These are phyloP conservation scores for Salvia rosmarinus DNA, from an alignment of 257 asterid genomes.

Conservation along the genomic window DNA sequence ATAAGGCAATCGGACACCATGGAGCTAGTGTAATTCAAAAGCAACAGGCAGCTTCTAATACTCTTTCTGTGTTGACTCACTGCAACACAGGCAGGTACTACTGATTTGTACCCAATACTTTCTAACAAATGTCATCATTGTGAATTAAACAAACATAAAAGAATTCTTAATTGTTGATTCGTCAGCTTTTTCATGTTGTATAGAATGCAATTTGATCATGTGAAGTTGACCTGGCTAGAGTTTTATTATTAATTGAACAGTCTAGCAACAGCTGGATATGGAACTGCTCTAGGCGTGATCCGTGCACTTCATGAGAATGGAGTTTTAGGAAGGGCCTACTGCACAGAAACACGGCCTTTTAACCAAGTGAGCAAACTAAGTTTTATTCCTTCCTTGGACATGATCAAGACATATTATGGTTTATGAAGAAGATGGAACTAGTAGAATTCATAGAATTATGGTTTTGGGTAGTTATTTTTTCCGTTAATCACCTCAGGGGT, in stretches of 20 bases:
- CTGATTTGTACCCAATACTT: conserved; percentile 8
- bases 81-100: too few relatives aligned
- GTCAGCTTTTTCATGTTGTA: conserved; percentile 4
- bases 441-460: conserved; percentile 9
- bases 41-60: conserved; percentile 47
- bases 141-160: background rate
- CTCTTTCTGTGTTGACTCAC: too few relatives aligned
- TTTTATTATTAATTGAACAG: conserved; percentile 44
- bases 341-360: conserved; percentile 98
- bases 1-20: conserved; percentile 77
- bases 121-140: conserved; percentile 1
- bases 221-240: conserved; percentile 23
- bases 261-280: conserved; percentile 98
- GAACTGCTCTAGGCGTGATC: conserved; percentile 97
- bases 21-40: conserved; percentile 72
- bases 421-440: conserved; percentile 10
- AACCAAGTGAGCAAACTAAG: conserved; percentile 64
- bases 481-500: conserved; percentile 61
- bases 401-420: conserved; percentile 7
- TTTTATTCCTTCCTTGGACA: background rate
- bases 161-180: background rate
- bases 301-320: conserved; percentile 80
- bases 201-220: conserved; percentile 31
- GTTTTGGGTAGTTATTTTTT: conserved; percentile 6
- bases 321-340: conserved; percentile 79